Evolutionary conservation across 108 stramenopile genomes (phyloP).

Genomic region (Cyclotella distinguenda): DNA sequence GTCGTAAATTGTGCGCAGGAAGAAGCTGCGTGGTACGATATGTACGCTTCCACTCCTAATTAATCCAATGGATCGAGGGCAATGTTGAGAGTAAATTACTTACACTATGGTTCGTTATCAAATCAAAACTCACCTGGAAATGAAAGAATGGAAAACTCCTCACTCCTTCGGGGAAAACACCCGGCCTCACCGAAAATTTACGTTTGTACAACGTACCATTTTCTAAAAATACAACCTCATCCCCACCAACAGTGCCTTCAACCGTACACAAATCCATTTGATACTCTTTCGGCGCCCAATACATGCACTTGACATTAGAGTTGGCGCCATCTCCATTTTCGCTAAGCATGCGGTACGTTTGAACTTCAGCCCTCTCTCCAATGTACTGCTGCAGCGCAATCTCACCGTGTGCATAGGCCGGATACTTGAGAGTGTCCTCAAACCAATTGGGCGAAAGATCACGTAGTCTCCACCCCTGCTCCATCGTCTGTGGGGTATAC

Average conservation of each 20-base stretch:
- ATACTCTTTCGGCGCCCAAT: constrained; percentile 83
- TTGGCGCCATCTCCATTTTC: constrained; percentile 30
- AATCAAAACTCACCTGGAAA: constrained; percentile 58
- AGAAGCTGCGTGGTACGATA: constrained; percentile 65
- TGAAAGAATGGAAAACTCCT: constrained; percentile 84
- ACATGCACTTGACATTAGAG: constrained; percentile 74
- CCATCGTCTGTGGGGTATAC: constrained; percentile 58
- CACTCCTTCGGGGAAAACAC: constrained; percentile 55
- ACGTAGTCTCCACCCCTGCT: constrained; percentile 35
- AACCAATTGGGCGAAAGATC: constrained; percentile 61
- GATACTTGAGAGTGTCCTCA: constrained; percentile 46
- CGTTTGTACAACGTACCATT: constrained; percentile 79
- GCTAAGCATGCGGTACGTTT: constrained; percentile 33
- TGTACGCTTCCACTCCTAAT: constrained; percentile 81
- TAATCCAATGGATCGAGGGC: neutral
- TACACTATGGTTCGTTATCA: neutral
- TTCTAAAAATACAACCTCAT: constrained; percentile 73
- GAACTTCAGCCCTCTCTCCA: constrained; percentile 49
- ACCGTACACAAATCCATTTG: constrained; percentile 71
- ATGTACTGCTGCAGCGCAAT: constrained; percentile 52
- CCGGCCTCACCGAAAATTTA: constrained; percentile 41
- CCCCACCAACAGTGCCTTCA: constrained; percentile 38
- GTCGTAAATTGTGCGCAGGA: constrained; percentile 42
- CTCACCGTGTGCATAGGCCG: constrained; percentile 34
- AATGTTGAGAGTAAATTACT: neutral